A percentile compares a stretch with the other conserved stretches of the same genome.
phyloP scores from a whole-genome alignment of 2,329 filamentous ascomycete genomes.

The Penicillium sp. region DNA sequence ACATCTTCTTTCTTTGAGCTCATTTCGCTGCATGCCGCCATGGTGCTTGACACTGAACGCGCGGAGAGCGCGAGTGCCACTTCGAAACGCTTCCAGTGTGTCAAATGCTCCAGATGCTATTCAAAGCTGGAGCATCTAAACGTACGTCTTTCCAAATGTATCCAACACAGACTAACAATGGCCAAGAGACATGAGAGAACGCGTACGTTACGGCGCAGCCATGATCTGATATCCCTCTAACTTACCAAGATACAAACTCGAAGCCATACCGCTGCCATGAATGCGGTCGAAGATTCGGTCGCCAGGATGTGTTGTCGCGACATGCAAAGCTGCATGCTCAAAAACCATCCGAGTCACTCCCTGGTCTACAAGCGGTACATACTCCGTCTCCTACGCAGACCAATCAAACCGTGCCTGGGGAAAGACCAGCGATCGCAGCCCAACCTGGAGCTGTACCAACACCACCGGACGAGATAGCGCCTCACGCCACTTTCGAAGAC shows the following conservation, averaged over 20 bases:
- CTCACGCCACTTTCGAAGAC: slow-evolving; percentile 1
- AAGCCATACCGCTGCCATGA: slow-evolving; percentile 27
- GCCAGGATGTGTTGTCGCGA: slow-evolving; percentile 28
- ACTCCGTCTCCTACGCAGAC: background rate
- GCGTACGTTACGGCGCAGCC: background rate
- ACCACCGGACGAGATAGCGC: background rate
- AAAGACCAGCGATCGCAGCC: background rate
- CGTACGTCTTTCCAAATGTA: slow-evolving; percentile 11
- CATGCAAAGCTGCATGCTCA: slow-evolving; percentile 25
- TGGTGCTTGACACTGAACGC: background rate
- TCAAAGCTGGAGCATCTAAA: slow-evolving; percentile 28
- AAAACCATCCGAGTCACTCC: background rate
- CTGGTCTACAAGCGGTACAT: background rate
- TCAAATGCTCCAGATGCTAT: slow-evolving; percentile 23
- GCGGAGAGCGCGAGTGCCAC: background rate
- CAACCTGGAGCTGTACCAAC: slow-evolving; percentile 2
- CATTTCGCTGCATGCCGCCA: background rate
- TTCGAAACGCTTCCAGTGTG: slow-evolving; percentile 22
- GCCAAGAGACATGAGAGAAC: slow-evolving; percentile 12
- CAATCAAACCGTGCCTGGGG: background rate
- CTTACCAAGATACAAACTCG: slow-evolving; percentile 22
- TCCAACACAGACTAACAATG: background rate
- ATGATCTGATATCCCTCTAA: background rate
- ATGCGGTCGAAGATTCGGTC: slow-evolving; percentile 27
- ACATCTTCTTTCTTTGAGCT: background rate